Percentiles rank a stretch among this genome's conserved stretches.
Conservation (phyloP, 176 grass and related monocot species). For the Carex scoparia region DNA sequence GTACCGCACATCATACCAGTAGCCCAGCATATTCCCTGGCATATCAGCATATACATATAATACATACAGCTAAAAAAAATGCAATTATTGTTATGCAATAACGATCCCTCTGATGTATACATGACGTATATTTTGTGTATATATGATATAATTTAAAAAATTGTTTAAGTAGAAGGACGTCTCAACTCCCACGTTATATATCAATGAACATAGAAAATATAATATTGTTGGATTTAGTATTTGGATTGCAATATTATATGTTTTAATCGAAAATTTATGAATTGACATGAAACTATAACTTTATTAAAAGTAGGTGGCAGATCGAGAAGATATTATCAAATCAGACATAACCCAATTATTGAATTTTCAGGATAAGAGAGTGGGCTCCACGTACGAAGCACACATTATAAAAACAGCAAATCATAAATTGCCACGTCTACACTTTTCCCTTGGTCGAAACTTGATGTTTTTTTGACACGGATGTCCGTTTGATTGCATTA, state of each 20-base stretch:
- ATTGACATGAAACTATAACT: background rate
- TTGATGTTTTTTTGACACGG: constrained; percentile 1
- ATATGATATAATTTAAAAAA: too few species aligned
- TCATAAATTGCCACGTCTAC: background rate
- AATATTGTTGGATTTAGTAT: background rate
- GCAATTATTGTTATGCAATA: background rate
- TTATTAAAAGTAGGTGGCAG: constrained; percentile 5
- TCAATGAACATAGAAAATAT: background rate
- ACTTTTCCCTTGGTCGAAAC: background rate
- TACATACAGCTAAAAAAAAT: too few species aligned
- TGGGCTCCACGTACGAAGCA: background rate
- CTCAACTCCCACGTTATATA: background rate
- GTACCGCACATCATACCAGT: too few species aligned
- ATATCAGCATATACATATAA: too few species aligned
- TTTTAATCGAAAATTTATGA: background rate
- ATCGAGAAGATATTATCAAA: background rate
- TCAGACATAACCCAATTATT: background rate
- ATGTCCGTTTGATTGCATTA: too few species aligned
- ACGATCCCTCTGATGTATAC: background rate
- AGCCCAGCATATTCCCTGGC: too few species aligned
- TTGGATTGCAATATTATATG: background rate
- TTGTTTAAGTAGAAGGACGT: background rate
- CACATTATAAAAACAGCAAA: background rate
- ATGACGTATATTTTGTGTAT: background rate
- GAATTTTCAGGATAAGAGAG: background rate